Percentiles rank a stretch among this genome's conserved stretches.
Evolutionary conservation across 257 asterid genomes (phyloP).

Genomic region (Lycium ferocissimum): DNA sequence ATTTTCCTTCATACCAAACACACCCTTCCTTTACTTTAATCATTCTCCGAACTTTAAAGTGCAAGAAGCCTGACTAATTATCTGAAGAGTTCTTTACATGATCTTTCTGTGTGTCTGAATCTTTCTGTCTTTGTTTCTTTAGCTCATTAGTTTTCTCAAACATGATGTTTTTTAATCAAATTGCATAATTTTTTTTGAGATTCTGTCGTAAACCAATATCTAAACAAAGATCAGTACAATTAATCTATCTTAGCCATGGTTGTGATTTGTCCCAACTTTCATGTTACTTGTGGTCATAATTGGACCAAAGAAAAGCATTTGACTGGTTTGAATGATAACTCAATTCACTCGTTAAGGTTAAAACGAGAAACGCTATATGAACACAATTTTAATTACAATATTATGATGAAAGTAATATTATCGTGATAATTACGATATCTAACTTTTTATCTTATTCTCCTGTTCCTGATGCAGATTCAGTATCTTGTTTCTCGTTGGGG

Average conservation of each 20-base stretch:
- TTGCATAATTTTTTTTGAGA: not conserved
- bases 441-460: slow-evolving; percentile 5
- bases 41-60: not conserved
- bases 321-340: not conserved
- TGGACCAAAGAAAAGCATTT: not conserved
- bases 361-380: too few species aligned
- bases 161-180: not conserved
- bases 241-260: not conserved
- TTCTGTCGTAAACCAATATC: not conserved
- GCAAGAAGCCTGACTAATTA: not conserved
- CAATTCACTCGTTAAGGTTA: not conserved
- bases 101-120: not conserved
- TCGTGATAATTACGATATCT: not conserved
- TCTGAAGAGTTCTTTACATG: not conserved
- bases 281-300: not conserved
- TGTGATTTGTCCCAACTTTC: not conserved
- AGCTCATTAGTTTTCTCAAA: not conserved
- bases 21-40: not conserved
- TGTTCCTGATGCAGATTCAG: slow-evolving; percentile 61
- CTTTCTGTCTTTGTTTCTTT: not conserved
- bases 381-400: not conserved
- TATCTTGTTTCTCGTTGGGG: slow-evolving; percentile 93
- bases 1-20: too few species aligned
- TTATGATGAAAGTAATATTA: not conserved
- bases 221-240: not conserved